phyloP scores from a whole-genome alignment of 768 basidiomycete genomes.

The Mycena leptocephala region DNA sequence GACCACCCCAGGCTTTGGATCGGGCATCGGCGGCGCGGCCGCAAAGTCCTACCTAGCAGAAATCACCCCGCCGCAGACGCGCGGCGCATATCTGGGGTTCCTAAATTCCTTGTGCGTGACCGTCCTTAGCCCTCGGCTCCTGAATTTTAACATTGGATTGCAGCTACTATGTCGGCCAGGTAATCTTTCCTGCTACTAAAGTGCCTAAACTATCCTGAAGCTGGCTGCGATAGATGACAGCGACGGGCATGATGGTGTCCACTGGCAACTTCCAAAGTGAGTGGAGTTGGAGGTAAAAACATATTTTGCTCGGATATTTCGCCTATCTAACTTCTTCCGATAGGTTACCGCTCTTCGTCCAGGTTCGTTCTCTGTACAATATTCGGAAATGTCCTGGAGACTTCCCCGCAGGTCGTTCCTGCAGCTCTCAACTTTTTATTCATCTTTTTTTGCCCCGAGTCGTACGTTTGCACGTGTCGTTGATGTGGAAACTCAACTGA shows the following conservation, averaged over 20 bases:
- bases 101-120: constrained; percentile 65
- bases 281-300: constrained; percentile 67
- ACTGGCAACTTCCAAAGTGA: constrained; percentile 61
- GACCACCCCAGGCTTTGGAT: constrained; percentile 53
- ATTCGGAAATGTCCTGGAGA: neutral
- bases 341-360: constrained; percentile 66
- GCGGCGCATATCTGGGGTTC: constrained; percentile 68
- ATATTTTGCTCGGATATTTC: too few species aligned
- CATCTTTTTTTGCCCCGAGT: constrained; percentile 67
- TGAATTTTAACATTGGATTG: neutral
- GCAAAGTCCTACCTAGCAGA: constrained; percentile 70
- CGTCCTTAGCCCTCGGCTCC: neutral
- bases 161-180: constrained; percentile 68
- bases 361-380: constrained; percentile 49
- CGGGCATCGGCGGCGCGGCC: constrained; percentile 61
- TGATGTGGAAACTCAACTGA: too few species aligned
- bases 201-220: constrained; percentile 29
- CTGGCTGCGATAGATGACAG: constrained; percentile 53
- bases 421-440: constrained; percentile 64
- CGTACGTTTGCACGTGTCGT: too few species aligned
- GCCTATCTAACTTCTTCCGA: too few species aligned
- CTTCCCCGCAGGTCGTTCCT: constrained; percentile 55
- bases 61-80: constrained; percentile 63
- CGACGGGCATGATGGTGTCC: constrained; percentile 70
- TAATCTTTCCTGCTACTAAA: neutral